Evolutionary conservation across 306 rosid species (phyloP).

Genomic region (Alnus glutinosa): DNA sequence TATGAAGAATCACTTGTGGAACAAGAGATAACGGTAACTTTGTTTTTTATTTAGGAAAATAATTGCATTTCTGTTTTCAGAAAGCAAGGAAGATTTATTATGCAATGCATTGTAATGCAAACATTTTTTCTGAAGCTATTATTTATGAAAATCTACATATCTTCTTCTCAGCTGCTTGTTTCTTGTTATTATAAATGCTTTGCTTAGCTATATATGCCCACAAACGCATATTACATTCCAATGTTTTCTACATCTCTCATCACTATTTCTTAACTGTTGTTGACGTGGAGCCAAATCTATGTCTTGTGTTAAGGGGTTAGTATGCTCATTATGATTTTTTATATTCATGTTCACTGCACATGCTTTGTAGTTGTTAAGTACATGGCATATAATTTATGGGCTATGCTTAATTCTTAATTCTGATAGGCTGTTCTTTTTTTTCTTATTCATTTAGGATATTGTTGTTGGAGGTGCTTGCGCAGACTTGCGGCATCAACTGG

Average conservation of each 20-base stretch:
- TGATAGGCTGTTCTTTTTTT: constrained; percentile 1
- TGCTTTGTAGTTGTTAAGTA: not conserved
- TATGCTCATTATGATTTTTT: constrained; percentile 2
- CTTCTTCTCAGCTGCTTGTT: not conserved
- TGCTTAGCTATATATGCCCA: not conserved
- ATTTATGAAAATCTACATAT: not conserved
- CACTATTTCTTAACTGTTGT: not conserved
- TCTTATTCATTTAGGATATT: constrained; percentile 55
- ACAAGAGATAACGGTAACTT: constrained; percentile 71
- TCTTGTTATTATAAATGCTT: not conserved
- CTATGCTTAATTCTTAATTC: constrained; percentile 16
- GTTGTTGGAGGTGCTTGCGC: constrained; percentile 96
- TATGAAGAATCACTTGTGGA: constrained; percentile 94
- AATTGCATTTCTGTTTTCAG: not conserved
- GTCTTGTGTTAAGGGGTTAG: constrained; percentile 5
- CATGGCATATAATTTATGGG: not conserved
- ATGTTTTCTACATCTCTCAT: not conserved
- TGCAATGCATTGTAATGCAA: not conserved
- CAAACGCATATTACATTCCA: not conserved
- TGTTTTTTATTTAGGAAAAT: not conserved
- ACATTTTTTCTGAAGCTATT: not conserved
- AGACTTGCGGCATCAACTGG: constrained; percentile 88
- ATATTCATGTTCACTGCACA: not conserved
- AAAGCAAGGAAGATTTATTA: not conserved
- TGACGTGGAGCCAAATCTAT: constrained; percentile 2